phyloP scores from a whole-genome alignment of 495 filamentous ascomycete genomes.

The Penicillium verhagenii region DNA sequence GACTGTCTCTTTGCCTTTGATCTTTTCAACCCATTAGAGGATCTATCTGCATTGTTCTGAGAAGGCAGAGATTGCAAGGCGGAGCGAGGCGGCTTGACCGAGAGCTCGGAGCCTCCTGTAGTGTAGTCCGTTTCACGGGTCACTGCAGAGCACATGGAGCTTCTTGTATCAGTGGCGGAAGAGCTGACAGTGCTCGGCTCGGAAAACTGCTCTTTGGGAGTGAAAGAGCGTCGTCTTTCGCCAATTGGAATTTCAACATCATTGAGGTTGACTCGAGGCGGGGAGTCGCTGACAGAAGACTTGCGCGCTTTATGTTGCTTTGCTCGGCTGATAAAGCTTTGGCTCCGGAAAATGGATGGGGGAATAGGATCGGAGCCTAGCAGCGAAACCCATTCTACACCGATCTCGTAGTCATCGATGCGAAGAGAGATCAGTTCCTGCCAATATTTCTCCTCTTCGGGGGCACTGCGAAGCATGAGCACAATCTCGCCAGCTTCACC shows the following conservation, averaged over 20 bases:
- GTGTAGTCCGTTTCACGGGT: conserved; percentile 43
- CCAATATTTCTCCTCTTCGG: conserved; percentile 56
- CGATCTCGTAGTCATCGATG: conserved; percentile 69
- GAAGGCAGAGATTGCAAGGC: conserved; percentile 29
- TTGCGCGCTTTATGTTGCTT: conserved; percentile 38
- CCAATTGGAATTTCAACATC: conserved; percentile 72
- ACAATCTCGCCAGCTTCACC: conserved; percentile 75
- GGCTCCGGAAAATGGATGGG: conserved; percentile 53
- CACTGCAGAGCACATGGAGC: conserved; percentile 33
- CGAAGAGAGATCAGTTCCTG: conserved; percentile 74
- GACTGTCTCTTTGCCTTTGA: conserved; percentile 55
- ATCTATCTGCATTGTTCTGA: conserved; percentile 26
- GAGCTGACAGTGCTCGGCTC: conserved; percentile 40
- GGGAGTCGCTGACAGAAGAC: conserved; percentile 33
- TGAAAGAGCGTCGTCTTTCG: conserved; percentile 52
- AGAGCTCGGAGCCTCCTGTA: conserved; percentile 24
- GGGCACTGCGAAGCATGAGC: conserved; percentile 70
- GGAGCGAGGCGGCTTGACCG: conserved; percentile 19
- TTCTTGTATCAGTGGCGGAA: conserved; percentile 29
- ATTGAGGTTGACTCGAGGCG: conserved; percentile 47
- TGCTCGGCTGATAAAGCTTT: conserved; percentile 51
- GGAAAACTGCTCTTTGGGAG: conserved; percentile 34
- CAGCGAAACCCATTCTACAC: conserved; percentile 85
- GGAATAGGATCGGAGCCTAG: conserved; percentile 75
- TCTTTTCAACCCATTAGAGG: conserved; percentile 47